phyloP scores from a whole-genome alignment of 495 filamentous ascomycete genomes.

The Pseudomonodictys pantanalensis region DNA sequence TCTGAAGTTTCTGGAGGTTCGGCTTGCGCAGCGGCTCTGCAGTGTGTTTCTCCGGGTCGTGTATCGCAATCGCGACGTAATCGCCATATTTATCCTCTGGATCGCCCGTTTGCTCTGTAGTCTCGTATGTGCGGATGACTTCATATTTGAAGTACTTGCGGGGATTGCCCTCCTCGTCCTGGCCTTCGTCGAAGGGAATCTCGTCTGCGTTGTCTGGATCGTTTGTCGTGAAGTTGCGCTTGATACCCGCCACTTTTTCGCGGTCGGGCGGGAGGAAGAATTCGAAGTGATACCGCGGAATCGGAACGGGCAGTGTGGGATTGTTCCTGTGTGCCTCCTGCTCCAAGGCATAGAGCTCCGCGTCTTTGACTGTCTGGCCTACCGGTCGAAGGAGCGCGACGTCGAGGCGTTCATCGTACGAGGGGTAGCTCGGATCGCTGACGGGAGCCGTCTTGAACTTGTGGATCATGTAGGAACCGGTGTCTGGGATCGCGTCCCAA shows the following conservation, averaged over 20 bases:
- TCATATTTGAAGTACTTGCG: slow-evolving; percentile 65
- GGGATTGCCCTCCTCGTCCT: slow-evolving; percentile 36
- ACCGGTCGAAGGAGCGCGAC: slow-evolving; percentile 72
- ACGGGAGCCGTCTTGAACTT: slow-evolving; percentile 87
- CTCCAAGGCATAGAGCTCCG: slow-evolving; percentile 42
- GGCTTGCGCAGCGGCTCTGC: slow-evolving; percentile 46
- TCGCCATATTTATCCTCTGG: slow-evolving; percentile 53
- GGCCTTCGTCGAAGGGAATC: slow-evolving; percentile 60
- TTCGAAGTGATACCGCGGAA: slow-evolving; percentile 71
- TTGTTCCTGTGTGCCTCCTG: slow-evolving; percentile 60
- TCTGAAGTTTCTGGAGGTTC: slow-evolving; percentile 56
- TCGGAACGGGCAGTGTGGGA: slow-evolving; percentile 58
- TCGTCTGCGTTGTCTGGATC: slow-evolving; percentile 67
- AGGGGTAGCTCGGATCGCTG: slow-evolving; percentile 42
- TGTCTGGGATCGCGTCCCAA: slow-evolving; percentile 82
- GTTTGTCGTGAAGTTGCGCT: slow-evolving; percentile 66
- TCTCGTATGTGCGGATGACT: slow-evolving; percentile 80
- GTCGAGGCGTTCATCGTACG: slow-evolving; percentile 78
- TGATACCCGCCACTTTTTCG: slow-evolving; percentile 59
- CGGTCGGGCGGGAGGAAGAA: slow-evolving; percentile 67
- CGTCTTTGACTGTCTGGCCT: slow-evolving; percentile 46
- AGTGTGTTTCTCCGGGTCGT: slow-evolving; percentile 58
- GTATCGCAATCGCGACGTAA: slow-evolving; percentile 56
- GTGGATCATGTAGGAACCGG: slow-evolving; percentile 77
- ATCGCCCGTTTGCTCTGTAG: slow-evolving; percentile 63